Conservation (phyloP, 2,329 filamentous ascomycete genomes). For the Aureobasidium melanogenum region DNA sequence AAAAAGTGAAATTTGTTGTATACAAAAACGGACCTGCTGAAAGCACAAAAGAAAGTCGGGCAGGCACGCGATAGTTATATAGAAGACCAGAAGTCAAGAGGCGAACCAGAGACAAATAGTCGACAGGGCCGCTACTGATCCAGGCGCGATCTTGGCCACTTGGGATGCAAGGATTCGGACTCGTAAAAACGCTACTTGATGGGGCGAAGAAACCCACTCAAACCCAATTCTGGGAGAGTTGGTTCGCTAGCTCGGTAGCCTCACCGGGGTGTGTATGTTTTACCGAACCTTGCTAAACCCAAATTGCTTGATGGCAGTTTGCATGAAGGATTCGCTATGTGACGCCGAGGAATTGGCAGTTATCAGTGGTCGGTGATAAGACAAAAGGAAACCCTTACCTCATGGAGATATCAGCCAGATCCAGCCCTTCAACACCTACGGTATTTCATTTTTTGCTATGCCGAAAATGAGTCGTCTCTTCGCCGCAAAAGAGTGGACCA, state of each 20-base stretch:
- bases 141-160: conserved; percentile 4
- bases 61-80: conserved; percentile 2
- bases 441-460: background rate
- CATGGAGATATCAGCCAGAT: background rate
- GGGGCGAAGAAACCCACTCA: conserved; percentile 8
- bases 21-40: background rate
- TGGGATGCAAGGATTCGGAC: background rate
- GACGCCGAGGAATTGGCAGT: background rate
- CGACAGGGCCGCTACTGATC: background rate
- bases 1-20: background rate
- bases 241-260: background rate
- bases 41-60: background rate
- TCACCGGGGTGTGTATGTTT: background rate
- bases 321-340: background rate
- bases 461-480: background rate
- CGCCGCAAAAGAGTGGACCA: background rate
- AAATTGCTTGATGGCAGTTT: background rate
- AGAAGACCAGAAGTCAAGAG: too few relatives aligned
- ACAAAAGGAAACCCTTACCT: conserved; percentile 1
- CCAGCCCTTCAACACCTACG: background rate
- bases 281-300: background rate
- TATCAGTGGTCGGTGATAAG: background rate
- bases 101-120: background rate
- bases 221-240: background rate
- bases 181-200: conserved; percentile 9